Evolutionary conservation across 345 rosid species (phyloP), one percentile per base, ranked within the genome.

Genomic region (Citrus sp.): DNA sequence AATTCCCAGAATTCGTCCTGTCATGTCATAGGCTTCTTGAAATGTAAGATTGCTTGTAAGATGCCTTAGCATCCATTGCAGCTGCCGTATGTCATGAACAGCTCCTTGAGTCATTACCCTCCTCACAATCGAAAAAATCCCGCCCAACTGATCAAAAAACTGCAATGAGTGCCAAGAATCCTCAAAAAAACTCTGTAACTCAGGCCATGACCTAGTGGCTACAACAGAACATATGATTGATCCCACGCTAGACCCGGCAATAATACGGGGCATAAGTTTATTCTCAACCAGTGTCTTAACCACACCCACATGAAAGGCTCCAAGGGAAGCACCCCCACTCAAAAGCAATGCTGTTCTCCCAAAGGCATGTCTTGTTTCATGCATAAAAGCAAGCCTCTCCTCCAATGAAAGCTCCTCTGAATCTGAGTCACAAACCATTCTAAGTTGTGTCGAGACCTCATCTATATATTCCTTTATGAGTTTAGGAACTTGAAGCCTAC

Each of bases 301-400:
- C 21, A 94, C 98, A 60, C 99, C 99, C 0, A 88, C 87, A 61
- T 97, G 98, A 86, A 90, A 92, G 35, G 99, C 92, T 77, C 99
- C 99, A 28, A 97, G 98, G 16, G 98, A 94, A 74, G 99, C 98
- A 79, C 98, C 99, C 68, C 99, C 99, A n/a, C 99, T 97, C 75
- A 97, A 73, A 77, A 97, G 99, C 86, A 97, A 80, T 54, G 99
- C 99, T 19, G 99, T 97, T 75, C 99, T 87, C 22, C 99, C 99
- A 85, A 94, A 97, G 30, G 98, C 95, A 81, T 97, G 99, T 30
- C 99, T 85, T 0, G 98, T 97, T 82, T 97, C 99, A 55, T 97
- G 99, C 98, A 94, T 89, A 75, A 94, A 97, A 25, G 97, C 78
- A 65, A 93, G 98, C 88, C 88, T 97, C 85, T 97, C 99, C 77